A percentile compares a stretch with the other conserved stretches of the same genome.
Evolutionary conservation across 148 eudicot genomes (phyloP).

Genomic region (Nyssa sinensis): DNA sequence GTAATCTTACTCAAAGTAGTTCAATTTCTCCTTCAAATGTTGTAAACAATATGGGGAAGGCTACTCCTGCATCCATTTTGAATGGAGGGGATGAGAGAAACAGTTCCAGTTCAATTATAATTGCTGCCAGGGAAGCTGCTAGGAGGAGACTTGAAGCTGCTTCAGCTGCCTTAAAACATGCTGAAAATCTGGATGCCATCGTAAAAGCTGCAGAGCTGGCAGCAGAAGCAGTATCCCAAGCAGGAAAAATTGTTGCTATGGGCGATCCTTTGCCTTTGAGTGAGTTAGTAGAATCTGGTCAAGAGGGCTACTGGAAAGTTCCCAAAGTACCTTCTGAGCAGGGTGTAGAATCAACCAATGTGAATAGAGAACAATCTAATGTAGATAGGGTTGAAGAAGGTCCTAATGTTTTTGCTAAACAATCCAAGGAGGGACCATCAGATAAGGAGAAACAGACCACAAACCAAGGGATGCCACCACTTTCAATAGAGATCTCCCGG

Average conservation of each 20-base stretch:
- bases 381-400: constrained; percentile 20
- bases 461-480: constrained; percentile 17
- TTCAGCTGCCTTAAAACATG: constrained; percentile 86
- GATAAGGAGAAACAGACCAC: constrained; percentile 24
- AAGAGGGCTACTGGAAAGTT: constrained; percentile 72
- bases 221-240: constrained; percentile 89
- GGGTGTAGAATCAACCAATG: constrained; percentile 26
- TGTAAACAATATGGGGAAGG: constrained; percentile 30
- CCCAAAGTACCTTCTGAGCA: constrained; percentile 28
- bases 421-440: constrained; percentile 24
- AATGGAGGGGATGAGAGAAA: constrained; percentile 41
- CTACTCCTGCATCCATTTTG: constrained; percentile 51
- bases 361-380: constrained; percentile 23
- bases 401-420: constrained; percentile 24
- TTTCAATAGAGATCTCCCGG: constrained; percentile 24
- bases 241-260: constrained; percentile 84
- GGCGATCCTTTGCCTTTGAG: constrained; percentile 67
- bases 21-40: constrained; percentile 16
- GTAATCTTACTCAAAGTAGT: no score
- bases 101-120: constrained; percentile 50
- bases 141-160: constrained; percentile 87
- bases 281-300: constrained; percentile 63
- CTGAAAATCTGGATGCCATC: constrained; percentile 88
- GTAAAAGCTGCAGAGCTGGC: constrained; percentile 97
- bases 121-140: constrained; percentile 89